Evolutionary conservation across 768 basidiomycete genomes (phyloP).

Genomic region (Exidia glandulosa): DNA sequence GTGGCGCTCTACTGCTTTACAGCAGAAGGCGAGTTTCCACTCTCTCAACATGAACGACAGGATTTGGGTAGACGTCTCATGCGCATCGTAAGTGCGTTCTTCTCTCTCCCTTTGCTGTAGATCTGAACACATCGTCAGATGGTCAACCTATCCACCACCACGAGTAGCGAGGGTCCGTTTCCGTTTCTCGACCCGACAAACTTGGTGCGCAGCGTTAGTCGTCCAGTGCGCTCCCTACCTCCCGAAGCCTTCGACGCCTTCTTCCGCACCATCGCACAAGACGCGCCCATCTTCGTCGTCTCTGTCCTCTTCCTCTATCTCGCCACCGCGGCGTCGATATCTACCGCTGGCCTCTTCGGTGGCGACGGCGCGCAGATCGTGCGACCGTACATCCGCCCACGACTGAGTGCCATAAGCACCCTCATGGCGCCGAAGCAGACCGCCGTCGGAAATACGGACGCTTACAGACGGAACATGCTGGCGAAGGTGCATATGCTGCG

Average conservation of each 20-base stretch:
- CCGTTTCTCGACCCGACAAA: background rate
- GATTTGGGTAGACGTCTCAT: background rate
- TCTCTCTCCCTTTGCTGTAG: background rate
- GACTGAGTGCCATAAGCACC: background rate
- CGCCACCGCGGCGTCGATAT: background rate
- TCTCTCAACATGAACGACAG: background rate
- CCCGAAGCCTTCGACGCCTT: background rate
- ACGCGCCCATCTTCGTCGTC: background rate
- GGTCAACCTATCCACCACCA: background rate
- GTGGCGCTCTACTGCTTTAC: background rate
- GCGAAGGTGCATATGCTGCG: background rate
- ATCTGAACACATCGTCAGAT: background rate
- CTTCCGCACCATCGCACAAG: background rate
- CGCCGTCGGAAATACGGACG: background rate
- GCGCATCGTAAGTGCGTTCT: background rate
- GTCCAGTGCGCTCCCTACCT: background rate
- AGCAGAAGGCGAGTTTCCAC: background rate
- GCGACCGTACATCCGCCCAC: background rate
- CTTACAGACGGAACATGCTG: background rate
- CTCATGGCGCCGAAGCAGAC: background rate
- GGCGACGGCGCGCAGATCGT: background rate
- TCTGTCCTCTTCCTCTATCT: background rate
- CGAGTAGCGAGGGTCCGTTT: background rate
- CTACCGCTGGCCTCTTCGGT: background rate
- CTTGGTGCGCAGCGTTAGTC: background rate